Evolutionary conservation across 2,329 filamentous ascomycete species (phyloP), one percentile per base, ranked within the genome.

Genomic region (Thielaviopsis ethacetica): DNA sequence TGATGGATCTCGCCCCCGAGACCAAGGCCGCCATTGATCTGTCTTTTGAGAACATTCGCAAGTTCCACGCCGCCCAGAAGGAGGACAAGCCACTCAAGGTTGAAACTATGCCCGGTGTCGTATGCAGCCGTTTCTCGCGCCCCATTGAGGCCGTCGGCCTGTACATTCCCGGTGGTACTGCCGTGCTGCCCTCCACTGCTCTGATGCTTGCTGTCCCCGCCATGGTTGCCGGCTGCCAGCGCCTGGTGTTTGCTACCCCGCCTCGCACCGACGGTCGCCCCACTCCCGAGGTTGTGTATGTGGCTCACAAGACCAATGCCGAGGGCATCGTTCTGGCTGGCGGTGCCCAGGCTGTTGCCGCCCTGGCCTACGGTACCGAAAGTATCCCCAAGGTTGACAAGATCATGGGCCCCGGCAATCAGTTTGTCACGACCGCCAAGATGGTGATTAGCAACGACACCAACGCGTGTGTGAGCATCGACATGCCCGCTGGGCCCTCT

Each of bases 381-480:
- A 91, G 84, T 65, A 83, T 98, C 56, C 88, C 78, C 71, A 98
- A 98, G 75, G 93, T 98, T 7, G 93, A 98, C 77, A 98, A 98
- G 81, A 96, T 98, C 65, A 82, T 97, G 13, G 93, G 93, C 0
- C 93, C 93, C 2, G 93, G 93, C 41, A 98, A 98, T 73, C 93
- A 97, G 71, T 98, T 97, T 68, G 93, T 98, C 49, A 98, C 93
- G 0, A 93, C 93, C 0, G 93, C 88, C 57, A 98, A 98, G 80
- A 98, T 98, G 93, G 80, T 91, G 66, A 93, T 98, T 51, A 88
- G 86, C 71, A 98, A 98, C 71, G 93, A 98, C 69, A 97, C 93
- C 52, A 94, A 90, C 62, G 93, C 93, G 13, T 87, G 88, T 22
- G 91, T 96, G 49, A 85, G 89, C 71, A 98, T 98, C 66, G 93